phyloP scores from a whole-genome alignment of 495 filamentous ascomycete genomes.

The Tetracladium marchalianum region DNA sequence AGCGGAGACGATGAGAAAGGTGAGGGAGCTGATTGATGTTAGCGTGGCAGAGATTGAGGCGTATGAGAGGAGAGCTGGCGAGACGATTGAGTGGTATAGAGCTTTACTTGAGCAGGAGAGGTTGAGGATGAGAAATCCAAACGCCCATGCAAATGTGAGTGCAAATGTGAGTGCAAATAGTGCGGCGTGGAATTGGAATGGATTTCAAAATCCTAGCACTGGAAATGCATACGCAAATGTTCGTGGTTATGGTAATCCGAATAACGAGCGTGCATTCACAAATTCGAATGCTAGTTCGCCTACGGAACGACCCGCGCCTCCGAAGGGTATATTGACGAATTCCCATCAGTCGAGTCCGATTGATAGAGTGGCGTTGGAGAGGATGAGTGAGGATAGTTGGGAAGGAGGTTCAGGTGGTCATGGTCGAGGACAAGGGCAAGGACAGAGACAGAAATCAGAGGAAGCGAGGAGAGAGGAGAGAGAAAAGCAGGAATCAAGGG shows the following conservation, averaged over 20 bases:
- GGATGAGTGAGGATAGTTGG: neutral
- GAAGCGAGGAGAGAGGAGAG: too few relatives aligned
- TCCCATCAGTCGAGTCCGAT: neutral
- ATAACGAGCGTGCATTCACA: neutral
- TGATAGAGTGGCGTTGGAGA: conserved; percentile 2
- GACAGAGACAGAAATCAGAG: too few relatives aligned
- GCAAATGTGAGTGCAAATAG: neutral
- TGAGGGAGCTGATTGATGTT: conserved; percentile 1
- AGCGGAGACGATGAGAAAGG: neutral
- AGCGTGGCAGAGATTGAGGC: conserved; percentile 4
- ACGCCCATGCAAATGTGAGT: neutral
- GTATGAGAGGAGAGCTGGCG: conserved; percentile 10
- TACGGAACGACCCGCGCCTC: too few relatives aligned
- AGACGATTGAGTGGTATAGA: conserved; percentile 2
- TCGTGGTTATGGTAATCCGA: neutral
- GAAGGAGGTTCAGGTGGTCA: too few relatives aligned
- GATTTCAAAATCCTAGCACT: neutral
- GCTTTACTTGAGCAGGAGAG: neutral
- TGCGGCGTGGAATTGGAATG: neutral
- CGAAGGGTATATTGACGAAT: conserved; percentile 3
- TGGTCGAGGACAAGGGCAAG: too few relatives aligned
- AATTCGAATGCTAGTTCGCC: neutral
- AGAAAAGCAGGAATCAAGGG: too few relatives aligned
- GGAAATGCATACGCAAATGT: neutral
- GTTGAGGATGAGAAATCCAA: neutral